Conservation (phyloP, 257 asterid genomes). For the Solanum rostratum region DNA sequence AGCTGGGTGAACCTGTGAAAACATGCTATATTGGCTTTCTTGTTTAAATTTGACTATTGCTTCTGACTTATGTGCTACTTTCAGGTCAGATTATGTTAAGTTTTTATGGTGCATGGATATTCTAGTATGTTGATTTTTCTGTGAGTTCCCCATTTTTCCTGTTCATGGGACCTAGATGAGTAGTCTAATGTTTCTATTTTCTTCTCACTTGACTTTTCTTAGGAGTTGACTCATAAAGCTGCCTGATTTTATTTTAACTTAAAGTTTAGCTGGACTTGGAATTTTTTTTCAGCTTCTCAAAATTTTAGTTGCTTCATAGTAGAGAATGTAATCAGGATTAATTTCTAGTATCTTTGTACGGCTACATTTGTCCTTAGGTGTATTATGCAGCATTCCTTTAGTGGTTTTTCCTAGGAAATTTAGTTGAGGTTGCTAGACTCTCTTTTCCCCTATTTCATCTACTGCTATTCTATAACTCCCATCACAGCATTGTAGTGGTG, state of each 20-base stretch:
- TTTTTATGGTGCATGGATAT: not conserved
- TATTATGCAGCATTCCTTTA: not conserved
- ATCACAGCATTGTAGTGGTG: not conserved
- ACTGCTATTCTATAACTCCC: not conserved
- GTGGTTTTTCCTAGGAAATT: not conserved
- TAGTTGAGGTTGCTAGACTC: not conserved
- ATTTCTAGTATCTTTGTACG: not conserved
- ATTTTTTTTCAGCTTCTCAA: not conserved
- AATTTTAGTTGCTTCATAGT: not conserved
- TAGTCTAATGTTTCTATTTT: not conserved
- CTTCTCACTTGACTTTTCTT: not conserved
- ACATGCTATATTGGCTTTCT: not conserved
- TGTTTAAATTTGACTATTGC: not conserved
- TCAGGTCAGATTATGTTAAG: not conserved
- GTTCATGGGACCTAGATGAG: not conserved
- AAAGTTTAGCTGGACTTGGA: not conserved
- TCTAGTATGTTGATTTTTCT: not conserved
- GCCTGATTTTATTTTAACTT: not conserved
- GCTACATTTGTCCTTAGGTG: not conserved
- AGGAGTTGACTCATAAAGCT: not conserved
- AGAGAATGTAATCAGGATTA: not conserved
- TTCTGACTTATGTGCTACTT: not conserved
- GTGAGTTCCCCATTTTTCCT: not conserved
- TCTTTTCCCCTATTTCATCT: not conserved
- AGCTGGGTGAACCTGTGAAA: not conserved